Evolutionary conservation across 208 protist genomes (phyloP).

Genomic region (Tritrichomonas musculus): DNA sequence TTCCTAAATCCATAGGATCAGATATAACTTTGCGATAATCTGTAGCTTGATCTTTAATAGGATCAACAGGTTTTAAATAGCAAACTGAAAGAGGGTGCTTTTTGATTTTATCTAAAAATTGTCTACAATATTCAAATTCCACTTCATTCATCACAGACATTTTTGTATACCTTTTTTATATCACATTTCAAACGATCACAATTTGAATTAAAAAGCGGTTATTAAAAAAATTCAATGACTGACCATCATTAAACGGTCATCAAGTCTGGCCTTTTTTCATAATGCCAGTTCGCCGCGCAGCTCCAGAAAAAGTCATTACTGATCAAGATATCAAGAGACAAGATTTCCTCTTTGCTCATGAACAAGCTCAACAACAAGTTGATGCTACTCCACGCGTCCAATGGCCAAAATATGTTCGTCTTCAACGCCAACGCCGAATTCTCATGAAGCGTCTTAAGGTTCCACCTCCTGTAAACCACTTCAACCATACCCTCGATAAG

Average conservation of each 20-base stretch:
- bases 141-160: neutral
- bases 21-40: neutral
- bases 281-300: neutral
- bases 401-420: constrained; percentile 92
- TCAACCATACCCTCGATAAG: constrained; percentile 68
- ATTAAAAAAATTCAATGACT: no score
- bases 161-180: no score
- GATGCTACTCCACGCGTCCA: neutral
- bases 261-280: neutral
- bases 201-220: no score
- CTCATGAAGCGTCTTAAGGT: constrained; percentile 93
- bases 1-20: neutral
- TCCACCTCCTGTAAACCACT: constrained; percentile 78
- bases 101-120: neutral
- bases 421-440: constrained; percentile 92
- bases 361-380: neutral
- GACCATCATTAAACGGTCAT: no score
- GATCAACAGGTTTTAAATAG: neutral
- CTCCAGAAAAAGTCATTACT: neutral
- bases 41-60: neutral
- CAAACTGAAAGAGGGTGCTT: neutral
- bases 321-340: neutral
- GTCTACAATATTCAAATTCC: neutral
- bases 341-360: neutral
- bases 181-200: no score